These are phyloP conservation scores for Nidula microcarpa DNA, from an alignment of 768 basidiomycete genomes.

Conservation along the genomic window DNA sequence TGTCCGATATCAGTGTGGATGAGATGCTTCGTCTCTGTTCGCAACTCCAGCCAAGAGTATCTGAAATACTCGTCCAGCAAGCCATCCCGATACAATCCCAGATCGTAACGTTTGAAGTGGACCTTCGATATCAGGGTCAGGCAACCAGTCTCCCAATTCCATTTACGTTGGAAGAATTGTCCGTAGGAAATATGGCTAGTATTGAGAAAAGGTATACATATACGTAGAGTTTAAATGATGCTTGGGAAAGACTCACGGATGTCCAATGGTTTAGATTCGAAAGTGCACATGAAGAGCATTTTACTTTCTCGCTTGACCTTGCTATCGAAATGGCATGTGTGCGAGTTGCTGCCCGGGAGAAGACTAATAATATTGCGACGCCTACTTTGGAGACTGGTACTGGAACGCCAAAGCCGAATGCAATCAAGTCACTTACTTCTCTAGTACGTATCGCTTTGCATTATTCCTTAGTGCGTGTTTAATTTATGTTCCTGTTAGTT, in stretches of 20 bases:
- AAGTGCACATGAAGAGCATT: constrained; percentile 14
- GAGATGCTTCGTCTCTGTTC: constrained; percentile 8
- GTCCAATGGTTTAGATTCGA: constrained; percentile 13
- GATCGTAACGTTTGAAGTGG: constrained; percentile 15
- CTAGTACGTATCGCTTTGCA: too few relatives aligned
- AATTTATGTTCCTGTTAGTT: too few relatives aligned
- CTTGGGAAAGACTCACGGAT: too few relatives aligned
- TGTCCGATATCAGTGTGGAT: constrained; percentile 12
- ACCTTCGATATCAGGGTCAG: constrained; percentile 23
- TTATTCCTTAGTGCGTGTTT: too few relatives aligned
- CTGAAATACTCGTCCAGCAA: constrained; percentile 15
- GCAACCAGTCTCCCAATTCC: constrained; percentile 16
- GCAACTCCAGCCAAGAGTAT: constrained; percentile 12
- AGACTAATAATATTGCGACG: too few relatives aligned
- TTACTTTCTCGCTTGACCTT: constrained; percentile 20
- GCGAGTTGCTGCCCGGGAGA: constrained; percentile 15
- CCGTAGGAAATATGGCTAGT: constrained; percentile 8
- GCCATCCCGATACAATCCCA: constrained; percentile 10
- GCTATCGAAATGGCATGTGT: constrained; percentile 19
- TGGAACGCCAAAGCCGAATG: too few relatives aligned
- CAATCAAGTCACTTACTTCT: too few relatives aligned
- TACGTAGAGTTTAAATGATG: too few relatives aligned
- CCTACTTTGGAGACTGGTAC: too few relatives aligned
- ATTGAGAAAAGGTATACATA: constrained; percentile 6
- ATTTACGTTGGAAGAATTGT: constrained; percentile 14